phyloP scores from a whole-genome alignment of 441 rosid genomes.

The Kokia cookei region DNA sequence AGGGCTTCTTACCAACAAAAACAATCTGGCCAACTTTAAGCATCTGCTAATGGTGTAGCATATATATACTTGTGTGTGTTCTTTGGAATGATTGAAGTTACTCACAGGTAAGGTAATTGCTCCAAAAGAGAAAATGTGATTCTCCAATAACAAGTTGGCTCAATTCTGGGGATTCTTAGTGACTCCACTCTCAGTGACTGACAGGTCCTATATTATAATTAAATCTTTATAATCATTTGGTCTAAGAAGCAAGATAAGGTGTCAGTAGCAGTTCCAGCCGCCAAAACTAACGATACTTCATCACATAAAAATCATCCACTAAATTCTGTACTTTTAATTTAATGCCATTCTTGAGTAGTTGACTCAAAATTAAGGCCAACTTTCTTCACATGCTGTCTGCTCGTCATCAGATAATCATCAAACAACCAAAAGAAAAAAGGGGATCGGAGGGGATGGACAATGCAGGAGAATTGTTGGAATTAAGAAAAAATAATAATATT shows the following conservation, averaged over 20 bases:
- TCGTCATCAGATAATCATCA: neutral
- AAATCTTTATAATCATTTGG: neutral
- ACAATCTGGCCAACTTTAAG: neutral
- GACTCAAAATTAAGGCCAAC: neutral
- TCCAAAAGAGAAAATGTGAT: neutral
- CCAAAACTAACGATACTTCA: neutral
- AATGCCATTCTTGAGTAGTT: neutral
- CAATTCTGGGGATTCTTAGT: no score
- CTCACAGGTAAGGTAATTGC: neutral
- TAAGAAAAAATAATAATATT: neutral
- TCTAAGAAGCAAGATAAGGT: neutral
- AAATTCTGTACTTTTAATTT: neutral
- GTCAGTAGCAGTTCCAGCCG: neutral
- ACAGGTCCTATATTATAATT: no score
- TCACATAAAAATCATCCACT: neutral
- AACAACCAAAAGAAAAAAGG: neutral
- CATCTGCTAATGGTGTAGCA: neutral
- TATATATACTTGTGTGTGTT: neutral
- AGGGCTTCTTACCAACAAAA: neutral
- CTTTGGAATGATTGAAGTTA: neutral
- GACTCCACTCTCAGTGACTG: no score
- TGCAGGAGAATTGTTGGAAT: neutral
- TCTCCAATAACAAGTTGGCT: neutral
- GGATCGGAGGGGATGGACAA: neutral
- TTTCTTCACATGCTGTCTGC: neutral